Evolutionary conservation across 2,329 filamentous ascomycete species (phyloP).

Genomic region (Ceratocystis cubensis): DNA sequence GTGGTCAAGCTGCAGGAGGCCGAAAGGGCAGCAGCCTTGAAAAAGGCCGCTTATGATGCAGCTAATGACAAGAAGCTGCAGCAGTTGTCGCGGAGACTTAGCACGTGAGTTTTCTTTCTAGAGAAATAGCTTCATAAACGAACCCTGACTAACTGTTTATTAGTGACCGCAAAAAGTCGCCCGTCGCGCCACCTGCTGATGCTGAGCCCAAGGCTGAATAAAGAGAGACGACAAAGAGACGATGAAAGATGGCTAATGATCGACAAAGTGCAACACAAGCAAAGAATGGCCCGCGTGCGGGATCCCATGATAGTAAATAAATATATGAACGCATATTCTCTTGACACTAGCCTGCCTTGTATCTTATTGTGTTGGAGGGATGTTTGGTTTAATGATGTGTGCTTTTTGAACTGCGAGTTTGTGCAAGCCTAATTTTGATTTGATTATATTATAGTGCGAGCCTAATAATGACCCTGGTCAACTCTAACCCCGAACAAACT

Average conservation of each 20-base stretch:
- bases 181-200: conserved; percentile 3
- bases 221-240: background rate
- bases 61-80: conserved; percentile 85
- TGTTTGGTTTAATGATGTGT: background rate
- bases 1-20: conserved; percentile 72
- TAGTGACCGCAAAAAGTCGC: conserved; percentile 20
- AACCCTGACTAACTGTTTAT: background rate
- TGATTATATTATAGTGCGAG: too few relatives aligned
- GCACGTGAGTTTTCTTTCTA: conserved; percentile 63
- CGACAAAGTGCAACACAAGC: background rate
- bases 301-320: background rate
- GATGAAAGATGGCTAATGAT: background rate
- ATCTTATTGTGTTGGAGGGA: background rate
- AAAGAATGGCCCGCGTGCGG: background rate
- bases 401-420: background rate
- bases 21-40: conserved; percentile 68
- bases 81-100: conserved; percentile 77
- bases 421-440: too few relatives aligned
- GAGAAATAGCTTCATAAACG: background rate
- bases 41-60: conserved; percentile 75
- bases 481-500: too few relatives aligned
- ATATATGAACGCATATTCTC: conserved; percentile 9
- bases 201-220: conserved; percentile 12
- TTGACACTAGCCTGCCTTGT: background rate
- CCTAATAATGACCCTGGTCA: too few relatives aligned